Conservation (phyloP, 371 early-diverging fungal species). For the Lichtheimia ornata region DNA sequence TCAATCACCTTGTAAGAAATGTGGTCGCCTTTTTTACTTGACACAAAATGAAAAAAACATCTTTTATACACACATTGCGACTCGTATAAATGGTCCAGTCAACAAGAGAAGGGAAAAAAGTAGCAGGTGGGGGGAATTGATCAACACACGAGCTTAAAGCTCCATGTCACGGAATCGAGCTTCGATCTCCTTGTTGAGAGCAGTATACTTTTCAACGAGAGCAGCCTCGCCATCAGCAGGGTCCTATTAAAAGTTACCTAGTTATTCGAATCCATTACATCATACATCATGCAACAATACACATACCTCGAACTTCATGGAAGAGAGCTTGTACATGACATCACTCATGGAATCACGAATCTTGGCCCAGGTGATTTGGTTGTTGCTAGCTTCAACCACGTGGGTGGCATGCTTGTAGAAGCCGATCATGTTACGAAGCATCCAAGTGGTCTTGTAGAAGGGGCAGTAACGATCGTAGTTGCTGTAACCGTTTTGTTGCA, state of each 20-base stretch:
- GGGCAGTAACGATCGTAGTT: constrained; percentile 99
- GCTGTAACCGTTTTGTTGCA: constrained; percentile 99
- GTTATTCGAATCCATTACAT: too few relatives aligned
- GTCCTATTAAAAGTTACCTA: constrained; percentile 51
- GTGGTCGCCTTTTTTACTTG: neutral
- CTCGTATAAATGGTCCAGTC: too few relatives aligned
- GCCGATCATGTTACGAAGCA: constrained; percentile 97
- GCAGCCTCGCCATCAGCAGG: constrained; percentile 94
- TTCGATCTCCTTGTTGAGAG: constrained; percentile 94
- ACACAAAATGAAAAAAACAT: neutral
- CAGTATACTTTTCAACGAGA: constrained; percentile 81
- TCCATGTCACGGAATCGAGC: constrained; percentile 81
- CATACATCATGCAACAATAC: neutral
- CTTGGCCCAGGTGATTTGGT: constrained; percentile 93
- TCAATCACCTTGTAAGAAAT: constrained; percentile 1
- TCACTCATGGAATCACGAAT: constrained; percentile 95
- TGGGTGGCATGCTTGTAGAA: constrained; percentile 96
- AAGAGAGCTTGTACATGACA: constrained; percentile 93
- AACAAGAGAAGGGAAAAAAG: neutral
- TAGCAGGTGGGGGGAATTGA: neutral
- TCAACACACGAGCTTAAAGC: constrained; percentile 21
- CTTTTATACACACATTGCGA: too few relatives aligned
- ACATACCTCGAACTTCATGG: constrained; percentile 97
- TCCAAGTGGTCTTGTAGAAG: constrained; percentile 98
- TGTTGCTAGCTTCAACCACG: constrained; percentile 89